phyloP scores from a whole-genome alignment of 768 basidiomycete genomes.

The Boletus subcaerulescens region DNA sequence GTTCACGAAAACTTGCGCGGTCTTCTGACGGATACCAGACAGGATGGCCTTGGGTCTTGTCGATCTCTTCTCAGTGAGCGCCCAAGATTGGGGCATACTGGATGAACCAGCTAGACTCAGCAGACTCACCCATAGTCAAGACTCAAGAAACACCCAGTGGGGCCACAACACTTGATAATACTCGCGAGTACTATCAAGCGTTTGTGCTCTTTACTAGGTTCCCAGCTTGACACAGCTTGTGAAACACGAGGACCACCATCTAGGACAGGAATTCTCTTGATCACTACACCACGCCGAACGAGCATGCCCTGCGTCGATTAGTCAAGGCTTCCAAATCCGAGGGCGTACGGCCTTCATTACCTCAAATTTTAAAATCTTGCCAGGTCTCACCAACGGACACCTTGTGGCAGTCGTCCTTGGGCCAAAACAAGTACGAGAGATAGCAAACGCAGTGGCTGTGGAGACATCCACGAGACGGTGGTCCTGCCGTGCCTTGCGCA shows the following conservation, averaged over 20 bases:
- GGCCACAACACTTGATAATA: no score
- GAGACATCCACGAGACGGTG: slow-evolving; percentile 2
- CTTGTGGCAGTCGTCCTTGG: slow-evolving; percentile 14
- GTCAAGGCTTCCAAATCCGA: slow-evolving; percentile 8
- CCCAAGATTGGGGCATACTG: no score
- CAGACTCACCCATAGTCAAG: no score
- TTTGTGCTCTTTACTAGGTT: no score
- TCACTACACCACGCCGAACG: slow-evolving; percentile 11
- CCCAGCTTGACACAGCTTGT: neutral
- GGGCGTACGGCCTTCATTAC: slow-evolving; percentile 20
- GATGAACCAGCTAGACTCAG: no score
- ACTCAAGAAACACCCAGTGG: no score
- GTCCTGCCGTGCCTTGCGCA: slow-evolving; percentile 21
- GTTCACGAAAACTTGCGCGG: no score
- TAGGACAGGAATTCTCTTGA: neutral
- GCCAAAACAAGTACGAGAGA: slow-evolving; percentile 2
- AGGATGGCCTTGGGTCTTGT: no score
- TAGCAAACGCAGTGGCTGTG: slow-evolving; percentile 1
- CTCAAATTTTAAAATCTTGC: slow-evolving; percentile 6
- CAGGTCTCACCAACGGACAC: slow-evolving; percentile 1
- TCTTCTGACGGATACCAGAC: no score
- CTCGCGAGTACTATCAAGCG: no score
- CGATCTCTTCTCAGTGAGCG: no score
- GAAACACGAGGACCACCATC: neutral
- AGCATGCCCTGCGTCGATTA: slow-evolving; percentile 10